A percentile compares a stretch with the other conserved stretches of the same genome.
Evolutionary conservation across 352 stramenopile genomes (phyloP).

Genomic region (Globisporangium uncinulatum): DNA sequence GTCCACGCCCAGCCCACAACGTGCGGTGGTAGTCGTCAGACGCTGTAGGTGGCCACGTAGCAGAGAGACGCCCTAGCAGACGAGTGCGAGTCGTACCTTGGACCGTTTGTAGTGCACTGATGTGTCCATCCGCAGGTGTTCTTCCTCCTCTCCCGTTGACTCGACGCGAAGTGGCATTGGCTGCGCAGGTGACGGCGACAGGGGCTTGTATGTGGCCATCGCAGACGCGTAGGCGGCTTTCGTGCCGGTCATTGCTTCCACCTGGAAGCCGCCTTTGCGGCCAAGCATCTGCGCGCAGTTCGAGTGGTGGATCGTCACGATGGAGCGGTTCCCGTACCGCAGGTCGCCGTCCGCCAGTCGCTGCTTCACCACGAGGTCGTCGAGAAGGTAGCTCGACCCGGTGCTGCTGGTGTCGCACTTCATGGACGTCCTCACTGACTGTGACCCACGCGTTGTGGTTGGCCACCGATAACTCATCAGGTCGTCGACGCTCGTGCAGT

Average conservation of each 20-base stretch:
- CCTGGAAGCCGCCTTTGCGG: conserved; percentile 18
- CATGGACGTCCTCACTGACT: neutral
- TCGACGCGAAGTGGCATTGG: neutral
- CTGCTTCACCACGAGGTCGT: conserved; percentile 47
- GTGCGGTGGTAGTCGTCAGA: no score
- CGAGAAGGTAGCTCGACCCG: conserved; percentile 29
- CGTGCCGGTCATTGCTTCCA: conserved; percentile 14
- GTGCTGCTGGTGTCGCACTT: neutral
- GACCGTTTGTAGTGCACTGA: conserved; percentile 9
- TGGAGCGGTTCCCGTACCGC: conserved; percentile 34
- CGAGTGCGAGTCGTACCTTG: conserved; percentile 12
- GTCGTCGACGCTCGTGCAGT: conserved; percentile 48
- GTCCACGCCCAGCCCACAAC: neutral
- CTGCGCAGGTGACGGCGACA: neutral
- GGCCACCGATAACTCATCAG: conserved; percentile 54
- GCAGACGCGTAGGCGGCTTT: conserved; percentile 17
- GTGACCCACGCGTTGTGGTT: conserved; percentile 18
- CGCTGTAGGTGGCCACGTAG: no score
- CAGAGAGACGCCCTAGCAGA: neutral
- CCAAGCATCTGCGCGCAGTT: conserved; percentile 20
- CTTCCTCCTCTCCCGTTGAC: conserved; percentile 5
- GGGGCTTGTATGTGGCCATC: neutral
- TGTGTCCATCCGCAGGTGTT: conserved; percentile 9
- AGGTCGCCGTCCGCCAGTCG: conserved; percentile 37
- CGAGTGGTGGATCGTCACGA: conserved; percentile 50